Evolutionary conservation across 768 basidiomycete genomes (phyloP).

Genomic region (Amanita rubescens): DNA sequence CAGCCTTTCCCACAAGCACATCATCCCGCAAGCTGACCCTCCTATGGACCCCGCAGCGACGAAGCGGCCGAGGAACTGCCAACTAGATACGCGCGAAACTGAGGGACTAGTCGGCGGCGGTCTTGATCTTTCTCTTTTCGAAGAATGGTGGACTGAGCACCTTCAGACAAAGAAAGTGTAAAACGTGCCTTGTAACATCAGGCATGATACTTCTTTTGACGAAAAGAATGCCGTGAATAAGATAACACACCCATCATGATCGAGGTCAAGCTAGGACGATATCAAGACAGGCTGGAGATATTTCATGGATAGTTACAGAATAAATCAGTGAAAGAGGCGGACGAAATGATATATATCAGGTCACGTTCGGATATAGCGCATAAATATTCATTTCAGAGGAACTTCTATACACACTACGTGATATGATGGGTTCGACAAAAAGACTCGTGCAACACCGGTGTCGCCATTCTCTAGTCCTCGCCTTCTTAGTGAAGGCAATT

Average conservation of each 20-base stretch:
- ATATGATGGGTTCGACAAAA: not conserved
- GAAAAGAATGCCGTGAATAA: too few relatives aligned
- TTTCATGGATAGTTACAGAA: not conserved
- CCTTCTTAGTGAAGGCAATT: slow-evolving; percentile 7
- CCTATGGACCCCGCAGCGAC: slow-evolving; percentile 62
- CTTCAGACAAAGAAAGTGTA: slow-evolving; percentile 21
- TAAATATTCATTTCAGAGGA: not conserved
- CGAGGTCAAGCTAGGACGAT: not conserved
- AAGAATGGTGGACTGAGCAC: slow-evolving; percentile 74
- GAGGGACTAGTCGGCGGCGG: slow-evolving; percentile 56
- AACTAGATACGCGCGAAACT: slow-evolving; percentile 71
- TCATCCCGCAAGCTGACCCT: slow-evolving; percentile 62
- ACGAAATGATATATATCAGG: not conserved
- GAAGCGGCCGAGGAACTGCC: slow-evolving; percentile 72
- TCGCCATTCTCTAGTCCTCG: slow-evolving; percentile 3
- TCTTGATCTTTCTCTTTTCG: slow-evolving; percentile 61
- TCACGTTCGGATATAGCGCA: not conserved
- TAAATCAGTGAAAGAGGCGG: not conserved
- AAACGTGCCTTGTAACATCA: not conserved
- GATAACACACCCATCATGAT: not conserved
- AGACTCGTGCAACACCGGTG: not conserved
- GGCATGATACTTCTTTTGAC: too few relatives aligned
- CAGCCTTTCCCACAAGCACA: slow-evolving; percentile 62
- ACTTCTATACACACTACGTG: slow-evolving; percentile 1
- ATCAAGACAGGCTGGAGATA: not conserved